phyloP scores from a whole-genome alignment of 768 basidiomycete species.

The Psilocybe cyanescens region DNA sequence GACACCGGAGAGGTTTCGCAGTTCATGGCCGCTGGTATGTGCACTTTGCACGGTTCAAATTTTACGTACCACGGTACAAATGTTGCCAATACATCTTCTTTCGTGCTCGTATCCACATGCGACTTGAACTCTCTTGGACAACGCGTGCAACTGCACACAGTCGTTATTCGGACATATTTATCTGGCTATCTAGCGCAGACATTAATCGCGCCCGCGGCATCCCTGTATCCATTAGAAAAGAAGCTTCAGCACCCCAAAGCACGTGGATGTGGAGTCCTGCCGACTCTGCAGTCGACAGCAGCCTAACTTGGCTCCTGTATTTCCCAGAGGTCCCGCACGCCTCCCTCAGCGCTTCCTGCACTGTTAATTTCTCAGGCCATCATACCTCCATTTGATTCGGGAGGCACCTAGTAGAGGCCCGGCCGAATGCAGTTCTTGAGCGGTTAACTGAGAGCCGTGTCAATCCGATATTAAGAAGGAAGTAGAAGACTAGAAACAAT shows the following conservation, averaged over 20 bases:
- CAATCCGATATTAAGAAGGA: background rate
- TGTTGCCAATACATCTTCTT: background rate
- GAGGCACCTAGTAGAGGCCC: too few relatives aligned
- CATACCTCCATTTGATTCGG: background rate
- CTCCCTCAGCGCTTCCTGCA: slow-evolving; percentile 4
- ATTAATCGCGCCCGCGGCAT: background rate
- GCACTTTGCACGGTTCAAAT: background rate
- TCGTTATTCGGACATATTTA: background rate
- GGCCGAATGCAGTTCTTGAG: background rate
- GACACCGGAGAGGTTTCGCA: background rate
- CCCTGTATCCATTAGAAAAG: background rate
- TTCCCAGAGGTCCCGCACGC: background rate
- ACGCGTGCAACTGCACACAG: too few relatives aligned
- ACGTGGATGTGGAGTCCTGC: slow-evolving; percentile 14
- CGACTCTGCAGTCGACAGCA: background rate
- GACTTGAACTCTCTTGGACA: background rate
- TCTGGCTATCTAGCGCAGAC: background rate
- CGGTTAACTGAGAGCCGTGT: background rate
- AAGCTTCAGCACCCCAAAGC: background rate
- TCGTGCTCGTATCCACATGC: background rate
- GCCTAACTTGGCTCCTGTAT: slow-evolving; percentile 9
- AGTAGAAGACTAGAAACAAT: background rate
- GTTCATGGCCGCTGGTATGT: background rate
- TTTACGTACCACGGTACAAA: background rate
- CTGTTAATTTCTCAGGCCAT: background rate